Percentiles rank a stretch among this genome's conserved stretches.
Evolutionary conservation across 2,329 filamentous ascomycete genomes (phyloP).

Genomic region (Grosmannia huntii): DNA sequence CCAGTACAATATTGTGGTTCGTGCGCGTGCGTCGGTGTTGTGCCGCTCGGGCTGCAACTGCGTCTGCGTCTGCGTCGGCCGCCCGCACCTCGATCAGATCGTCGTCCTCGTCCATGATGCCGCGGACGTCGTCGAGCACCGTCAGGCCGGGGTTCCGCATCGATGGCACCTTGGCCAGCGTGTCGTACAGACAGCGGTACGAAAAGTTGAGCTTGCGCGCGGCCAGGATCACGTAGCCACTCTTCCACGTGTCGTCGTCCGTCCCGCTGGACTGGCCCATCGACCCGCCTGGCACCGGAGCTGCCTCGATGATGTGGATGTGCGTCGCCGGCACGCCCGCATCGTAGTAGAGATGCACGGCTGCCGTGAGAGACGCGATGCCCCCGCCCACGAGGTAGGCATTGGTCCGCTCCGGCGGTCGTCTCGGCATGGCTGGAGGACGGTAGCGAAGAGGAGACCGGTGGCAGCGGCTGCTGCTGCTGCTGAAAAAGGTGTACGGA

Average conservation of each 20-base stretch:
- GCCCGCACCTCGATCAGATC: no score
- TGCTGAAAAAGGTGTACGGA: neutral
- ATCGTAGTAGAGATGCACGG: conserved; percentile 18
- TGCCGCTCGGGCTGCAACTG: neutral
- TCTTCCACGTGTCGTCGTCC: conserved; percentile 9
- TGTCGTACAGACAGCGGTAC: conserved; percentile 18
- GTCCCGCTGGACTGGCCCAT: conserved; percentile 10
- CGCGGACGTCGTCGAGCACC: conserved; percentile 16
- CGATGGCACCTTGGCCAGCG: conserved; percentile 16
- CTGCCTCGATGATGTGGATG: conserved; percentile 18
- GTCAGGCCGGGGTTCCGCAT: conserved; percentile 11
- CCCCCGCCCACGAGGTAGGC: conserved; percentile 19
- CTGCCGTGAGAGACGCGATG: conserved; percentile 18
- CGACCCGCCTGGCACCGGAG: conserved; percentile 12
- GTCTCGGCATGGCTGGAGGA: neutral
- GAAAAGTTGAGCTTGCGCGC: conserved; percentile 19
- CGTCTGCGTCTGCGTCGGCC: neutral
- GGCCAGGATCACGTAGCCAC: conserved; percentile 16
- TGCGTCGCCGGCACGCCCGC: conserved; percentile 16
- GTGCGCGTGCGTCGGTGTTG: neutral
- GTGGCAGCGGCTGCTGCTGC: neutral
- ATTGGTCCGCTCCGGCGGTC: conserved; percentile 13
- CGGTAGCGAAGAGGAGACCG: no score
- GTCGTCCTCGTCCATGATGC: conserved; percentile 4
- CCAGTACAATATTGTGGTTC: neutral